Conservation (phyloP, 192 early-diverging fungal genomes). For the Lunasporangiospora selenospora region DNA sequence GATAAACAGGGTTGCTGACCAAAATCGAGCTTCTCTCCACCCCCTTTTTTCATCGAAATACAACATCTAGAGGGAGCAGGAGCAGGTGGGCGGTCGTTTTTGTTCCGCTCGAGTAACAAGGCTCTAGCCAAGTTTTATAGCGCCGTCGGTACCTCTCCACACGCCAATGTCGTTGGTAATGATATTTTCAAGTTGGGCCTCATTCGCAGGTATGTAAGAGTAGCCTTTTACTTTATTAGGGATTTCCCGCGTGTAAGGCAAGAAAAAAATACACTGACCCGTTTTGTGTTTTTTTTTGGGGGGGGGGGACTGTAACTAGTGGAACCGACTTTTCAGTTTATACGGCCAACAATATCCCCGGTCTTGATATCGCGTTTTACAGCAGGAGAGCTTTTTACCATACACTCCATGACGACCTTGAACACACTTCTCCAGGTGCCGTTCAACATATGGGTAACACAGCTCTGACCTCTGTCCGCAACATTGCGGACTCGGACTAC, state of each 20-base stretch:
- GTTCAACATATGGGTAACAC: conserved; percentile 74
- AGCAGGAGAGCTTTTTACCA: conserved; percentile 70
- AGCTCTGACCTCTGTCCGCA: conserved; percentile 52
- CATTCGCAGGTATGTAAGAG: conserved; percentile 59
- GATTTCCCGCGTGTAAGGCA: too few relatives aligned
- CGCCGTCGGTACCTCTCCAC: conserved; percentile 56
- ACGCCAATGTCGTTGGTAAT: conserved; percentile 70
- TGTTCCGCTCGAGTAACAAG: conserved; percentile 62
- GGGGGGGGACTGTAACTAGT: conserved; percentile 32
- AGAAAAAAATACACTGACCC: too few relatives aligned
- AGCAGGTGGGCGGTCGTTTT: conserved; percentile 69
- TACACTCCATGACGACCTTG: conserved; percentile 61
- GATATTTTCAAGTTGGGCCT: conserved; percentile 64
- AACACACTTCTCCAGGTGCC: conserved; percentile 55
- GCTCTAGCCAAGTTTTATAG: conserved; percentile 48
- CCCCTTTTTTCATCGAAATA: not conserved
- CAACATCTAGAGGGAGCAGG: conserved; percentile 66
- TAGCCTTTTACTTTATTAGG: too few relatives aligned
- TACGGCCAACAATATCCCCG: conserved; percentile 63
- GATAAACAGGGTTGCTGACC: too few relatives aligned
- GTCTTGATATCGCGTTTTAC: conserved; percentile 73
- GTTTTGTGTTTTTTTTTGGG: too few relatives aligned
- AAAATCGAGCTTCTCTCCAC: too few relatives aligned
- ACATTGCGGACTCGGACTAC: conserved; percentile 55
- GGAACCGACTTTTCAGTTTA: conserved; percentile 74